These are phyloP conservation scores for Shiraia bambusicola DNA, from an alignment of 2,329 filamentous ascomycete genomes.

Conservation along the genomic window DNA sequence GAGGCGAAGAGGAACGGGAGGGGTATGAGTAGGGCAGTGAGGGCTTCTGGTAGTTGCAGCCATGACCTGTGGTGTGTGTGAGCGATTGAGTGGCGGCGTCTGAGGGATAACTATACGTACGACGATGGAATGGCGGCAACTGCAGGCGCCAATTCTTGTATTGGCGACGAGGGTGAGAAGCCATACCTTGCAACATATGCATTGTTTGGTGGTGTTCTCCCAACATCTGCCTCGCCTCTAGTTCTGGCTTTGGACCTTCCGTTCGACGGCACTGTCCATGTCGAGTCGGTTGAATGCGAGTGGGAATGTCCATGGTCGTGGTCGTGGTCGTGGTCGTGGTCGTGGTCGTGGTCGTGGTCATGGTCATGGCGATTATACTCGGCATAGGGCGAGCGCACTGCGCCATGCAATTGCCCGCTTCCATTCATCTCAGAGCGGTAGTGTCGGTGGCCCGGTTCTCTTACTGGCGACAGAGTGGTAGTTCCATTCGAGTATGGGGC, in stretches of 20 bases:
- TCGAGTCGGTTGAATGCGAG: conserved; percentile 31
- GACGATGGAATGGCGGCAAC: conserved; percentile 16
- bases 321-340: conserved; percentile 23
- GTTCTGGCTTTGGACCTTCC: conserved; percentile 39
- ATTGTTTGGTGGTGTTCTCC: conserved; percentile 37
- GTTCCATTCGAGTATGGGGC: conserved; percentile 23
- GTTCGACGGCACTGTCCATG: conserved; percentile 33
- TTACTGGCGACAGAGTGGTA: conserved; percentile 26
- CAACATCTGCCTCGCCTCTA: conserved; percentile 50
- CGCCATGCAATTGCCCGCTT: conserved; percentile 35
- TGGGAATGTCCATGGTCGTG: conserved; percentile 25
- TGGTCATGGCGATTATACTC: conserved; percentile 30
- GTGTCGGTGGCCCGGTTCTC: conserved; percentile 32
- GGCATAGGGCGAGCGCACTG: conserved; percentile 31
- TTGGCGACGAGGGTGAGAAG: conserved; percentile 41
- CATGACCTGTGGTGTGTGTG: conserved; percentile 27
- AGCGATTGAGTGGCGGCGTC: conserved; percentile 3
- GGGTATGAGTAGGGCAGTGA: conserved; percentile 54
- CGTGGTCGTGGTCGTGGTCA: conserved; percentile 22
- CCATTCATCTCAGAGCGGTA: conserved; percentile 40
- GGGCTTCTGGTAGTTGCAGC: conserved; percentile 47
- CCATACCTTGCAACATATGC: conserved; percentile 23
- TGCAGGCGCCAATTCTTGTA: conserved; percentile 32
- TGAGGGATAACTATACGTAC: conserved; percentile 18
- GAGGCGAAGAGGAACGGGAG: conserved; percentile 53